Base-by-base conservation (phyloP, 208 protist genomes). In the Willaertia magna region DNA sequence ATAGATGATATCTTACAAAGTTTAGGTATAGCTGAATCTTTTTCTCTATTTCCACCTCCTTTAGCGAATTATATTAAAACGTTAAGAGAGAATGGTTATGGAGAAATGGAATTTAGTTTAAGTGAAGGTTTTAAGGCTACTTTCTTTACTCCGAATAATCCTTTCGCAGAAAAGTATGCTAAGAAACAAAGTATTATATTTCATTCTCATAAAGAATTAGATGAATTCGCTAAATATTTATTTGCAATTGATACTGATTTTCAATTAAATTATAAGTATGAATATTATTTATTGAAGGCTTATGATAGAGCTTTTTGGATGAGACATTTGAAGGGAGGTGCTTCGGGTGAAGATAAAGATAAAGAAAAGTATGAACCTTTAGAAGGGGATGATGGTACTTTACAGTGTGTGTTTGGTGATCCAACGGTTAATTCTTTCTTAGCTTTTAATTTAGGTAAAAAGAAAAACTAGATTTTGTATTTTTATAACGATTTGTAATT, bases 261-360 rank as follows among this genome's bases (percentile, higher is more conserved):
- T 46, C 18, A 83, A 40, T 30, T 43, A 22, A 40, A 22, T 43
- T 47, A 83, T 9, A 55, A 39, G 42, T 42, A 55, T 40, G 78
- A 83, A 42, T 83, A 55, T 26, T 55, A 55, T 51, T 42, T 83
- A n/a, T 55, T 83, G 43, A 83, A 83, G 20, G 11, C 46, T 7
- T 83, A 47, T 26, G 78, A 83, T 42, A 34, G 78, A 55, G 78
- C 46, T 44, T 83, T 55, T 83, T 83, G 78, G 78, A 55, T 83
- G 78, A 48, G 78, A 83, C 43, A 79, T 79, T 48, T 48, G 4
- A 44, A 48, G 7, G 26, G 26, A 14, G n/a, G n/a, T n/a, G 55
- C 55, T 34, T 16, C 6, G 12, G 55, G 34, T 7, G 1, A 6
- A 34, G 34, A 22, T 34, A 67, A 1, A 34, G 55, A 67, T 67